phyloP scores from a whole-genome alignment of 768 basidiomycete species.

The Trametes sanguinea region DNA sequence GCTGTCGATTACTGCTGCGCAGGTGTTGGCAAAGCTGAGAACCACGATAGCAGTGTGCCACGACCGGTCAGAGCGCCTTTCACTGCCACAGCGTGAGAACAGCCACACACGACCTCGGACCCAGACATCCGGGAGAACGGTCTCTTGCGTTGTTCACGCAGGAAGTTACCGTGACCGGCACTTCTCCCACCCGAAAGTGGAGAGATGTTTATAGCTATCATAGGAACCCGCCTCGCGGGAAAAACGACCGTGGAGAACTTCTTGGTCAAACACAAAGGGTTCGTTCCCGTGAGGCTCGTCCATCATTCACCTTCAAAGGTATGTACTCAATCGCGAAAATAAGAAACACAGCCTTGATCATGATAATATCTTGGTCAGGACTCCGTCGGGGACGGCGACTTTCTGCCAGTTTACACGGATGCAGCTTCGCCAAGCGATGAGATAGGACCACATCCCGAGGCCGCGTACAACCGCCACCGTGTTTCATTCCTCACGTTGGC shows the following conservation, averaged over 20 bases:
- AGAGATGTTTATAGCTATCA: slow-evolving; percentile 36
- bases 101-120: neutral
- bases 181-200: no score
- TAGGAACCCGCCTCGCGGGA: slow-evolving; percentile 35
- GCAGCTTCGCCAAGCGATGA: neutral
- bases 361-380: no score
- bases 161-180: no score
- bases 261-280: slow-evolving; percentile 58
- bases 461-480: slow-evolving; percentile 5
- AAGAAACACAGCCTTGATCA: neutral
- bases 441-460: neutral
- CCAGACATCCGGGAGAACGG: neutral
- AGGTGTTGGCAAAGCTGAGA: no score
- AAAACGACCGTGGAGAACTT: slow-evolving; percentile 54
- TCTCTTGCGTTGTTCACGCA: no score
- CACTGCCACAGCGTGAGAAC: no score
- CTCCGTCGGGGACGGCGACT: no score
- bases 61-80: no score
- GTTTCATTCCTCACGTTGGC: slow-evolving; percentile 30
- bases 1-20: no score
- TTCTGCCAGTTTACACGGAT: neutral
- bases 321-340: neutral
- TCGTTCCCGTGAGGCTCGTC: slow-evolving; percentile 44
- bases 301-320: neutral
- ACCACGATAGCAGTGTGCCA: no score